These are phyloP conservation scores for Tuber brumale DNA, from an alignment of 495 filamentous ascomycete species.

Conservation along the genomic window DNA sequence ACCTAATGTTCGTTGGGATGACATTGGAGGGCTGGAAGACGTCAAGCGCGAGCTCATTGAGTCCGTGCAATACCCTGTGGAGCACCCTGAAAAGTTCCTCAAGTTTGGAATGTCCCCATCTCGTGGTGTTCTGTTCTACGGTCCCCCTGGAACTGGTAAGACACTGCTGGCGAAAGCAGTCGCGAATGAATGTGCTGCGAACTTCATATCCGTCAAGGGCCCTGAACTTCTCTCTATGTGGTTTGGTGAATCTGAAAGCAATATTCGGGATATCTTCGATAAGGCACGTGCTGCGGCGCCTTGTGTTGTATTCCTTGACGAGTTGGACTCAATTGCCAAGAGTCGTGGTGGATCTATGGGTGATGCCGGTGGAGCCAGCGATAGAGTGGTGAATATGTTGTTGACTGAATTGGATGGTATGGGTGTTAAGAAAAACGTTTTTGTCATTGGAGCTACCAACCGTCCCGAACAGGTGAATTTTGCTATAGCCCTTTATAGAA, in stretches of 20 bases:
- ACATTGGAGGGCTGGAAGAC: conserved; percentile 94
- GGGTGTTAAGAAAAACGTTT: conserved; percentile 99
- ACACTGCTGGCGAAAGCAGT: conserved; percentile 98
- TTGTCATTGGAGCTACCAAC: conserved; percentile 98
- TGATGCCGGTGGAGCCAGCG: conserved; percentile 95
- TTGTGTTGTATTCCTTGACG: conserved; percentile 98
- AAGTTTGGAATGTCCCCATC: conserved; percentile 98
- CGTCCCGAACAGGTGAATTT: conserved; percentile 69
- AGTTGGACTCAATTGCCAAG: conserved; percentile 98
- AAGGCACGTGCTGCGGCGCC: conserved; percentile 97
- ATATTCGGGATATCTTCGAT: conserved; percentile 99
- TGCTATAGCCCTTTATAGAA: neutral
- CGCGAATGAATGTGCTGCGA: conserved; percentile 97
- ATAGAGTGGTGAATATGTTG: conserved; percentile 99
- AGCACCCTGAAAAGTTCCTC: conserved; percentile 99
- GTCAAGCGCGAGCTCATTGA: conserved; percentile 99
- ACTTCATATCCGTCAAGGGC: conserved; percentile 99
- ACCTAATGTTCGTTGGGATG: conserved; percentile 98
- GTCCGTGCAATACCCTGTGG: conserved; percentile 97
- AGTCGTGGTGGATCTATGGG: conserved; percentile 95
- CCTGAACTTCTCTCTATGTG: conserved; percentile 98
- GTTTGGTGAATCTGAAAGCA: conserved; percentile 99
- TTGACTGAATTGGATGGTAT: conserved; percentile 58
- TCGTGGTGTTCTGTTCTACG: conserved; percentile 97
- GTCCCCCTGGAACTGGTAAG: conserved; percentile 99